These are phyloP conservation scores for Puccinia sorghi DNA, from an alignment of 1,284 basidiomycete genomes.

Conservation along the genomic window DNA sequence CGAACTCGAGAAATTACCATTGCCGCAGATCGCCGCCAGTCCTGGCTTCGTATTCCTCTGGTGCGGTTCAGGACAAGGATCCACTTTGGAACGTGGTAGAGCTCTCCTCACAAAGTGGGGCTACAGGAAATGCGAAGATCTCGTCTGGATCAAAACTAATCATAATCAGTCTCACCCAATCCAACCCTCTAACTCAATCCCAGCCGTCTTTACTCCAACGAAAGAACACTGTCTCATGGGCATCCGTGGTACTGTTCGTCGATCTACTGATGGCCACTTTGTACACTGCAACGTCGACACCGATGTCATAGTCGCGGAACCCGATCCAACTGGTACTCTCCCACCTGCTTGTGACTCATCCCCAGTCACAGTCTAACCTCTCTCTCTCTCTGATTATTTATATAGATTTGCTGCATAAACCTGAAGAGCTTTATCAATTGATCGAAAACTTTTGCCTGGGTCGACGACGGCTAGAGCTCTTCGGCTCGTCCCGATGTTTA, in stretches of 20 bases:
- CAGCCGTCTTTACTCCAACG: conserved; percentile 72
- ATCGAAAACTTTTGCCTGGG: conserved; percentile 98
- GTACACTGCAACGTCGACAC: conserved; percentile 95
- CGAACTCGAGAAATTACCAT: conserved; percentile 74
- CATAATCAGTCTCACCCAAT: conserved; percentile 2
- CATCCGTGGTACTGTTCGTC: conserved; percentile 92
- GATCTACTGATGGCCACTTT: conserved; percentile 90
- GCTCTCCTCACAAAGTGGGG: conserved; percentile 93
- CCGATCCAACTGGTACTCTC: conserved; percentile 40
- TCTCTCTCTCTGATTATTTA: not conserved
- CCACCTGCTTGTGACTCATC: conserved; percentile 18
- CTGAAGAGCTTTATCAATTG: conserved; percentile 89
- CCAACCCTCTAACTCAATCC: conserved; percentile 5
- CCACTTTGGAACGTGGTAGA: conserved; percentile 86
- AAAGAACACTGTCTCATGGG: conserved; percentile 98
- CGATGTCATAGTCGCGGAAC: conserved; percentile 46
- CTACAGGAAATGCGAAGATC: conserved; percentile 90
- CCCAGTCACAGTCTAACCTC: not conserved
- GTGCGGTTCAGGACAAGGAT: conserved; percentile 87
- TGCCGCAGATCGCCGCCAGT: conserved; percentile 81
- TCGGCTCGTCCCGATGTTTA: conserved; percentile 71
- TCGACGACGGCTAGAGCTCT: conserved; percentile 84
- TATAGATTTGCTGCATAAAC: conserved; percentile 75
- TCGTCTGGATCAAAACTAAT: conserved; percentile 64
- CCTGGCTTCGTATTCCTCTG: conserved; percentile 93